These are phyloP conservation scores for Hymenoscyphus occultus DNA, from an alignment of 2,329 filamentous ascomycete genomes.

Conservation along the genomic window DNA sequence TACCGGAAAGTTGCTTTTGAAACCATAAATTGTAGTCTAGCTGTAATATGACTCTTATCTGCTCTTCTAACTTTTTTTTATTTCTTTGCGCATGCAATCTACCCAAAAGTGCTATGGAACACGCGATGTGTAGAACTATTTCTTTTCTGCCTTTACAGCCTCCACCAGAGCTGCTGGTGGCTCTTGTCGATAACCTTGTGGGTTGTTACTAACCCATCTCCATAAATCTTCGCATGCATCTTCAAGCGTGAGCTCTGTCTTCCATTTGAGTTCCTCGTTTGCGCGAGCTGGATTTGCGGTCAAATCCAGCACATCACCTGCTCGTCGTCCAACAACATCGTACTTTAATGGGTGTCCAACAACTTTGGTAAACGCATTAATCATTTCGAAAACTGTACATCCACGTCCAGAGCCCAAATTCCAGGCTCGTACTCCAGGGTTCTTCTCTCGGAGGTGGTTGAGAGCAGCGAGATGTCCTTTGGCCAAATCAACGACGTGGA, in stretches of 20 bases:
- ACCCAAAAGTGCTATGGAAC: neutral
- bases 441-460: conserved; percentile 78
- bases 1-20: conserved; percentile 77
- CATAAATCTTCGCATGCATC: conserved; percentile 92
- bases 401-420: conserved; percentile 93
- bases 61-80: neutral
- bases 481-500: conserved; percentile 89
- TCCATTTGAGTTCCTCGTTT: conserved; percentile 88
- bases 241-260: conserved; percentile 85
- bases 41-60: neutral
- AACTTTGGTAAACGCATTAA: conserved; percentile 86
- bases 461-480: conserved; percentile 84
- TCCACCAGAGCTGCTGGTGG: conserved; percentile 81
- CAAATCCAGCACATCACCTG: conserved; percentile 89
- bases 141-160: conserved; percentile 45
- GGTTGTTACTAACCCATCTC: conserved; percentile 97
- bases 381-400: conserved; percentile 95
- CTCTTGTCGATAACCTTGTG: conserved; percentile 87
- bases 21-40: conserved; percentile 47
- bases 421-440: conserved; percentile 92
- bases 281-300: conserved; percentile 88
- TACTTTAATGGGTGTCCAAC: conserved; percentile 86
- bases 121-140: neutral
- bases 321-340: conserved; percentile 76
- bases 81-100: neutral